A percentile compares a stretch with the other conserved stretches of the same genome.
Conservation (phyloP, 441 rosid genomes). For the Adansonia rubrostipa region DNA sequence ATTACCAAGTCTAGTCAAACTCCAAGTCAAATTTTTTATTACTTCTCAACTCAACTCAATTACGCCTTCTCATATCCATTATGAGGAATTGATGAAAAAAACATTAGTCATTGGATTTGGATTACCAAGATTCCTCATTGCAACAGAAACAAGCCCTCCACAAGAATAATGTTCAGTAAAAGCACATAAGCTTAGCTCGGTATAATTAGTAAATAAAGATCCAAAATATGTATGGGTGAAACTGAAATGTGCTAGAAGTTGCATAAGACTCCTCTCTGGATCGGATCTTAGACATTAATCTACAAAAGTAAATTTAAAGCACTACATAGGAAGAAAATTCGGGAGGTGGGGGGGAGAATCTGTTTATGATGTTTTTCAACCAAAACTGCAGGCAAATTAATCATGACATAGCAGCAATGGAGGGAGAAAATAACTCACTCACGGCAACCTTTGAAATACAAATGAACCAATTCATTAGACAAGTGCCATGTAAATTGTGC, state of each 20-base stretch:
- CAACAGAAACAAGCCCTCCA: too few species aligned
- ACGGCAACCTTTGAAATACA: neutral
- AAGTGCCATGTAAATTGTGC: neutral
- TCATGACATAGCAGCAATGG: neutral
- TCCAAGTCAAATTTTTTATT: too few species aligned
- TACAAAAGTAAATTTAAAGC: neutral
- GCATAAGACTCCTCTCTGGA: neutral
- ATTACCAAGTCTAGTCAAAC: too few species aligned
- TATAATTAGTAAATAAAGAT: neutral
- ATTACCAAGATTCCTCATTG: too few species aligned
- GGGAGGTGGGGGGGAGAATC: neutral
- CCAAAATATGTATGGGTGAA: neutral
- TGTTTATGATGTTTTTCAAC: neutral
- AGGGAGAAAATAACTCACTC: neutral
- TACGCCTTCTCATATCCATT: too few species aligned
- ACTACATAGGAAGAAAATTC: neutral
- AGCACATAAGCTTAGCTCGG: too few species aligned
- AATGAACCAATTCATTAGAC: neutral
- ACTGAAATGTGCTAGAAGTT: neutral
- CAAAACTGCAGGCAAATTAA: slow-evolving; percentile 10
- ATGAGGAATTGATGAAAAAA: too few species aligned
- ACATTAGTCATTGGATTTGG: too few species aligned
- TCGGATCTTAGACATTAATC: neutral
- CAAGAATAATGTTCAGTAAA: too few species aligned
- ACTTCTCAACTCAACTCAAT: too few species aligned